These are phyloP conservation scores for Boletus subparvulus DNA, from an alignment of 768 basidiomycete species.

Conservation along the genomic window DNA sequence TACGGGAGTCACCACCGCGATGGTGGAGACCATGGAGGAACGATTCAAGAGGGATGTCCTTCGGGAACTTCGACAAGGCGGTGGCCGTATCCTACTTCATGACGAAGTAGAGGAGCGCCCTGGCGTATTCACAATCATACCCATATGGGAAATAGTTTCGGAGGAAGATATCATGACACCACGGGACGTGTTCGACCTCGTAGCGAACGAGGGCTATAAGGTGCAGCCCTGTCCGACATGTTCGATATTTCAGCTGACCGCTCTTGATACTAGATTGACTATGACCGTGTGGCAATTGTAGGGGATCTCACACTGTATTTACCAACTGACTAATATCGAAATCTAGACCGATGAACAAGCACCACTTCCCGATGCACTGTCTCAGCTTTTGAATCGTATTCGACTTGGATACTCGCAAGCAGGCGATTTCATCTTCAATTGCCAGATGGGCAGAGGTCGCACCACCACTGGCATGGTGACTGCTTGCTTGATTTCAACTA, in stretches of 20 bases:
- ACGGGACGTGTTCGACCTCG: slow-evolving; percentile 73
- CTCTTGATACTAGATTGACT: slow-evolving; percentile 60
- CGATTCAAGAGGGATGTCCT: slow-evolving; percentile 87
- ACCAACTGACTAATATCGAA: slow-evolving; percentile 5
- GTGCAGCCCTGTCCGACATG: slow-evolving; percentile 25
- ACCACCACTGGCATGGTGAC: slow-evolving; percentile 98
- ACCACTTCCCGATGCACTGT: slow-evolving; percentile 84
- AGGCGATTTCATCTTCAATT: slow-evolving; percentile 90
- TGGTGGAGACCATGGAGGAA: slow-evolving; percentile 90
- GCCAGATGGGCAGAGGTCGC: slow-evolving; percentile 90
- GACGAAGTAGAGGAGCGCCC: slow-evolving; percentile 95
- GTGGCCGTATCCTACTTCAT: slow-evolving; percentile 84
- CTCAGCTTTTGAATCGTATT: slow-evolving; percentile 74
- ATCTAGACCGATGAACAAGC: slow-evolving; percentile 95
- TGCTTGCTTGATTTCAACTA: slow-evolving; percentile 81
- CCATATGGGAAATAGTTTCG: slow-evolving; percentile 88
- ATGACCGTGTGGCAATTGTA: slow-evolving; percentile 88
- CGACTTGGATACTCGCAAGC: slow-evolving; percentile 53
- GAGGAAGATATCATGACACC: slow-evolving; percentile 87
- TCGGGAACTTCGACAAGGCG: slow-evolving; percentile 65
- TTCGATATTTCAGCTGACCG: slow-evolving; percentile 3
- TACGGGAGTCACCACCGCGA: slow-evolving; percentile 86
- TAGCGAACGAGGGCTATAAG: slow-evolving; percentile 74
- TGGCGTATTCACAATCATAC: slow-evolving; percentile 86
- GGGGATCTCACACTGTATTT: slow-evolving; percentile 23